Percentiles rank a stretch among this genome's conserved stretches.
These are phyloP conservation scores for Ascosphaera apis DNA, from an alignment of 2,329 filamentous ascomycete species.

Conservation along the genomic window DNA sequence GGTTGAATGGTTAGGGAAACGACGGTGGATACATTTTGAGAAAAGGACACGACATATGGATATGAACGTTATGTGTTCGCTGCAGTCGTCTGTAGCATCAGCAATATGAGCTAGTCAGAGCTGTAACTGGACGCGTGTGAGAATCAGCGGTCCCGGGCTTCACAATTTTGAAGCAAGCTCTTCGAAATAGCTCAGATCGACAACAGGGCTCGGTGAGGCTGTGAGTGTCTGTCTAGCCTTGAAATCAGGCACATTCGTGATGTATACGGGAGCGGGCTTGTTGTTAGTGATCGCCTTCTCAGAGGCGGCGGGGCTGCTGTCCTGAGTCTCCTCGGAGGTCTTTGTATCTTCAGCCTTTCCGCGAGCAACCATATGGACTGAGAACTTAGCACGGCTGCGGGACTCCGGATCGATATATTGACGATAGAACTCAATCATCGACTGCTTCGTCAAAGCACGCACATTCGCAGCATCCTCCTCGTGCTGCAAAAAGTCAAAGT, in stretches of 20 bases:
- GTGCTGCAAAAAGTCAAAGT: constrained; percentile 71
- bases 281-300: constrained; percentile 13
- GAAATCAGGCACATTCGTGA: constrained; percentile 59
- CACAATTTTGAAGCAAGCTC: constrained; percentile 65
- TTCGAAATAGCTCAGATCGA: constrained; percentile 63
- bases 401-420: constrained; percentile 56
- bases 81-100: too few species aligned
- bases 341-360: constrained; percentile 25
- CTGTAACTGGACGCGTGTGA: too few species aligned
- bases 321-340: constrained; percentile 6
- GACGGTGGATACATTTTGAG: too few species aligned
- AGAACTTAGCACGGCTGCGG: constrained; percentile 51
- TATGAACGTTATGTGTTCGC: too few species aligned
- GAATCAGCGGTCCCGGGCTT: too few species aligned
- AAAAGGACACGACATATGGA: too few species aligned
- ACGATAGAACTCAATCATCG: constrained; percentile 59
- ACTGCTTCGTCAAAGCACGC: constrained; percentile 49
- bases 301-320: too few species aligned
- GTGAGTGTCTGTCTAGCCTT: constrained; percentile 55
- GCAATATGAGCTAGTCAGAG: too few species aligned
- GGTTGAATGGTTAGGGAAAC: too few species aligned
- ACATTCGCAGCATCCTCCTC: constrained; percentile 57
- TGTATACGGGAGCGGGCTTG: constrained; percentile 24
- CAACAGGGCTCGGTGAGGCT: constrained; percentile 46
- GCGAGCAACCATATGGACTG: constrained; percentile 64